phyloP scores from a whole-genome alignment of 495 filamentous ascomycete genomes.

The Aspergillus homomorphus region DNA sequence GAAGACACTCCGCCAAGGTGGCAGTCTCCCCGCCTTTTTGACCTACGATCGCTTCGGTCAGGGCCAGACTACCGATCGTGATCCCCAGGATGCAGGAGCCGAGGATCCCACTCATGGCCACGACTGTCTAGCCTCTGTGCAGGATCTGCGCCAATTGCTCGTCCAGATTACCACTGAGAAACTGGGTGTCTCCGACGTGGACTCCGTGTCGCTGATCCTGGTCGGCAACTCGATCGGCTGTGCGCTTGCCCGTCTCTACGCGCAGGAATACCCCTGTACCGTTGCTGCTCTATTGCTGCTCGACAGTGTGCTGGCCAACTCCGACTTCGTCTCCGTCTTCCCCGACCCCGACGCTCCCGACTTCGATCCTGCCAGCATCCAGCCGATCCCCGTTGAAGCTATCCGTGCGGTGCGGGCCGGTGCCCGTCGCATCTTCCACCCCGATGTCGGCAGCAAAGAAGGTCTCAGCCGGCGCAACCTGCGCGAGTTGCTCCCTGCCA shows the following conservation, averaged over 20 bases:
- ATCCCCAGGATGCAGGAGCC: conserved; percentile 47
- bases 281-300: conserved; percentile 53
- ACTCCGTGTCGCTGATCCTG: conserved; percentile 39
- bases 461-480: conserved; percentile 52
- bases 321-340: conserved; percentile 56
- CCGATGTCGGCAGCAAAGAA: conserved; percentile 53
- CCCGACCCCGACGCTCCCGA: conserved; percentile 54
- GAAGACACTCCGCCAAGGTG: conserved; percentile 23
- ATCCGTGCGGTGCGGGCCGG: conserved; percentile 43
- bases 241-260: conserved; percentile 55
- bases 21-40: conserved; percentile 46
- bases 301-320: conserved; percentile 61
- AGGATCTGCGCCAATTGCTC: conserved; percentile 53
- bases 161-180: conserved; percentile 30
- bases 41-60: conserved; percentile 66
- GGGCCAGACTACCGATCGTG: conserved; percentile 50
- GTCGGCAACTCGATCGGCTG: conserved; percentile 60
- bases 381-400: conserved; percentile 43
- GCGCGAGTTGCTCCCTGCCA: conserved; percentile 44
- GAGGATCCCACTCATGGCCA: conserved; percentile 49
- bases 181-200: conserved; percentile 15
- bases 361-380: conserved; percentile 36
- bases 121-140: conserved; percentile 44
- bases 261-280: conserved; percentile 40
- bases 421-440: conserved; percentile 47